A percentile compares a stretch with the other conserved stretches of the same genome.
Conservation (phyloP, 2,329 filamentous ascomycete species). For the Penicillium sp. region DNA sequence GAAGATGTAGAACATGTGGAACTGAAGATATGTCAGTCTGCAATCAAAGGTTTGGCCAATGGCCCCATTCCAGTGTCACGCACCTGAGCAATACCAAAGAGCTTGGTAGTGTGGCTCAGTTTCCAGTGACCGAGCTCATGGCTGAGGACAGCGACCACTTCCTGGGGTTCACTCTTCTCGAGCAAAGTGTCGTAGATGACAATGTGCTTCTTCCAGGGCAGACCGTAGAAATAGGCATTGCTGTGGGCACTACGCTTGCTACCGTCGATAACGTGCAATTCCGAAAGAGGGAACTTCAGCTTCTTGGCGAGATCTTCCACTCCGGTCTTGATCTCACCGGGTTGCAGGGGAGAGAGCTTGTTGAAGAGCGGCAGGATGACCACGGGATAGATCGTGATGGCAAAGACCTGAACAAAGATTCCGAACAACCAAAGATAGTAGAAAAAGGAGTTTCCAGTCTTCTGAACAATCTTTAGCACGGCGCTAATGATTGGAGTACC, state of each 20-base stretch:
- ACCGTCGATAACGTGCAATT: constrained; percentile 91
- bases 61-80: constrained; percentile 10
- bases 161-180: constrained; percentile 85
- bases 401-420: constrained; percentile 81
- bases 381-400: constrained; percentile 93
- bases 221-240: constrained; percentile 92
- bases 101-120: constrained; percentile 85
- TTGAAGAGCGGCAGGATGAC: constrained; percentile 95
- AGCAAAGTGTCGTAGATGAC: constrained; percentile 98
- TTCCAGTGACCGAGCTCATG: constrained; percentile 98
- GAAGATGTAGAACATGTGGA: constrained; percentile 95
- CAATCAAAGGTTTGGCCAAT: not conserved
- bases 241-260: constrained; percentile 83
- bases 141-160: constrained; percentile 89
- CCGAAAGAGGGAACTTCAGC: constrained; percentile 84
- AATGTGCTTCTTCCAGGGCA: constrained; percentile 99
- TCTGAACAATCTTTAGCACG: constrained; percentile 89
- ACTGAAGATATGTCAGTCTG: constrained; percentile 41
- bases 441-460: constrained; percentile 91
- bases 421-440: constrained; percentile 96
- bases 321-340: constrained; percentile 77
- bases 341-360: constrained; percentile 87
- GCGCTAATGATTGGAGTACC: constrained; percentile 83
- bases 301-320: constrained; percentile 78
- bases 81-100: constrained; percentile 82